These are phyloP conservation scores for Tolypocladium nubicola DNA, from an alignment of 2,329 filamentous ascomycete genomes.

Conservation along the genomic window DNA sequence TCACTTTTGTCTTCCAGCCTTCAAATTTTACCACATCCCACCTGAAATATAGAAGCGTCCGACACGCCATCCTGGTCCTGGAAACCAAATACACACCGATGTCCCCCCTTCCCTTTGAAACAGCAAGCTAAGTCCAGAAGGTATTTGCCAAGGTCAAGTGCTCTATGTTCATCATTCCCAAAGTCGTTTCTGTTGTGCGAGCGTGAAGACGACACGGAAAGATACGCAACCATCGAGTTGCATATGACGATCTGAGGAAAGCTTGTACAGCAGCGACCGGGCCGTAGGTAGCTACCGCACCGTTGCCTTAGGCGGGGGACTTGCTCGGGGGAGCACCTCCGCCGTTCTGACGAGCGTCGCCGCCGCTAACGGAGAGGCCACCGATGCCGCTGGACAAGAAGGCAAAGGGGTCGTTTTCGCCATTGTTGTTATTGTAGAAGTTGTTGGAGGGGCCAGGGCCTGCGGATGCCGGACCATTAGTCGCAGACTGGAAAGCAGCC, in stretches of 20 bases:
- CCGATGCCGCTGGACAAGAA: slow-evolving; percentile 68
- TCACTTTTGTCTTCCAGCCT: slow-evolving; percentile 31
- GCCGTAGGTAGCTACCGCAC: background rate
- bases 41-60: slow-evolving; percentile 23
- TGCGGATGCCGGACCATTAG: slow-evolving; percentile 68
- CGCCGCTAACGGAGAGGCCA: slow-evolving; percentile 59
- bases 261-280: slow-evolving; percentile 13
- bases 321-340: slow-evolving; percentile 45
- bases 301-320: slow-evolving; percentile 40
- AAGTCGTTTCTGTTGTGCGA: slow-evolving; percentile 19
- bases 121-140: slow-evolving; percentile 30
- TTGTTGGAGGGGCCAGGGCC: slow-evolving; percentile 58
- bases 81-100: slow-evolving; percentile 24
- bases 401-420: slow-evolving; percentile 66
- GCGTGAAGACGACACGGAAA: slow-evolving; percentile 15
- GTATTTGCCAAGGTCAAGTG: slow-evolving; percentile 33
- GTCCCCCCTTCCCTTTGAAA: slow-evolving; percentile 23
- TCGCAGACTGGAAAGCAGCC: slow-evolving; percentile 84
- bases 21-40: slow-evolving; percentile 21
- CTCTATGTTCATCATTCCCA: slow-evolving; percentile 34
- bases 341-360: slow-evolving; percentile 53
- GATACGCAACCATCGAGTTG: slow-evolving; percentile 9
- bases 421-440: slow-evolving; percentile 50
- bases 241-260: slow-evolving; percentile 15
- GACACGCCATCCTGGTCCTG: slow-evolving; percentile 27